Percentiles rank a stretch among this genome's conserved stretches.
These are phyloP conservation scores for Starmerella apicola DNA, from an alignment of 805 yeast genomes.

Conservation along the genomic window DNA sequence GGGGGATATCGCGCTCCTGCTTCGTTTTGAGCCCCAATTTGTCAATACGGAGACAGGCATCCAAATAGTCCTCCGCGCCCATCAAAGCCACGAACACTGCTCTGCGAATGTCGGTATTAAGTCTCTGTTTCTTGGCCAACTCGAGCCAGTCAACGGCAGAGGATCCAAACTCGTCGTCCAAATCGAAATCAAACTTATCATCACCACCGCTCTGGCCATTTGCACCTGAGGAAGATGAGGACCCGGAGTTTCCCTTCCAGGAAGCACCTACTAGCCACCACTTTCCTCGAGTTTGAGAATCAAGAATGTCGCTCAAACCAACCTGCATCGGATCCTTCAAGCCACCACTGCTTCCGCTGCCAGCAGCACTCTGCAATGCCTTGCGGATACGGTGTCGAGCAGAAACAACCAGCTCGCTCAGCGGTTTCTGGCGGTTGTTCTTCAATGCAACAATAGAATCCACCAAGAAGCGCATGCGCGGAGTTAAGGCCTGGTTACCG, in stretches of 20 bases:
- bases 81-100: constrained; percentile 88
- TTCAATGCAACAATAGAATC: constrained; percentile 79
- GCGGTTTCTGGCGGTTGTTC: constrained; percentile 60
- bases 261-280: constrained; percentile 99
- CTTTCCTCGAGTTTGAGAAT: constrained; percentile 70
- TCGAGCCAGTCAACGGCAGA: constrained; percentile 68
- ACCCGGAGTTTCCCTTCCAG: constrained; percentile 61
- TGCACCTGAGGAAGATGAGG: constrained; percentile 16
- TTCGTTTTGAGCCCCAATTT: constrained; percentile 63
- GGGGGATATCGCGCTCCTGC: constrained; percentile 80
- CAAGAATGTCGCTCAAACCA: constrained; percentile 64
- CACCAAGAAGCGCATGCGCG: constrained; percentile 70
- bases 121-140: constrained; percentile 71
- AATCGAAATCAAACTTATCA: constrained; percentile 40
- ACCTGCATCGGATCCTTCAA: constrained; percentile 68
- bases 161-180: constrained; percentile 42
- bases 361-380: constrained; percentile 36
- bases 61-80: constrained; percentile 88
- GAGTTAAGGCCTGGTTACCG: constrained; percentile 29
- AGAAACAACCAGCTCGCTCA: constrained; percentile 43
- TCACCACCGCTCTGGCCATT: too few species aligned
- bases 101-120: constrained; percentile 91
- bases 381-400: constrained; percentile 51
- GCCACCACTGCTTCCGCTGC: constrained; percentile 31
- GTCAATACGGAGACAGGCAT: constrained; percentile 71